These are phyloP conservation scores for Endocarpon pusillum DNA, from an alignment of 495 filamentous ascomycete genomes.

Conservation along the genomic window DNA sequence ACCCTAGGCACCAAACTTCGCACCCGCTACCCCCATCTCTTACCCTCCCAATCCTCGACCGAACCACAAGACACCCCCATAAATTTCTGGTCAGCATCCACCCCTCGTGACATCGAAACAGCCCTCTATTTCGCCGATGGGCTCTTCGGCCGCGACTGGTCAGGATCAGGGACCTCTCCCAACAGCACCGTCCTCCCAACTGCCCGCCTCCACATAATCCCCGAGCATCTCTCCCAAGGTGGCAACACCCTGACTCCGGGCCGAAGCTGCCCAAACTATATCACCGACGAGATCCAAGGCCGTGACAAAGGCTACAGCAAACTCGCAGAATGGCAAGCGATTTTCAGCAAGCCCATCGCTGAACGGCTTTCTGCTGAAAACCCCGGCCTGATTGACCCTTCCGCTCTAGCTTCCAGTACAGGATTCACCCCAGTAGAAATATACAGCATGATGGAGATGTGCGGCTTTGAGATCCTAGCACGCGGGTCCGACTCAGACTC, in stretches of 20 bases:
- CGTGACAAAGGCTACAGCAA: constrained; percentile 31
- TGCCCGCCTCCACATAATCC: constrained; percentile 32
- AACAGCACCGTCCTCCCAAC: too few relatives aligned
- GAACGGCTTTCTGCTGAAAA: constrained; percentile 29
- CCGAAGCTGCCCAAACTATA: constrained; percentile 36
- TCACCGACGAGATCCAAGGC: constrained; percentile 26
- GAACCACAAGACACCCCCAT: too few relatives aligned
- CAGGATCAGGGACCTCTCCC: constrained; percentile 11
- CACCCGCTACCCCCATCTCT: constrained; percentile 34
- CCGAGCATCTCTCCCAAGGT: constrained; percentile 29
- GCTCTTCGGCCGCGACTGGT: constrained; percentile 37
- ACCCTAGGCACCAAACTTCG: constrained; percentile 37
- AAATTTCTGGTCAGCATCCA: constrained; percentile 38
- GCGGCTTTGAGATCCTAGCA: constrained; percentile 39
- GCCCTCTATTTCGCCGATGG: constrained; percentile 38
- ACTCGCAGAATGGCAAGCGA: constrained; percentile 28
- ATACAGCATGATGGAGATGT: constrained; percentile 46
- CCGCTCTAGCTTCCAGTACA: too few relatives aligned
- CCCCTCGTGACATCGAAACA: constrained; percentile 38
- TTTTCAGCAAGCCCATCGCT: constrained; percentile 30
- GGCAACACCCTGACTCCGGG: constrained; percentile 42
- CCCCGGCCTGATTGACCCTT: constrained; percentile 14
- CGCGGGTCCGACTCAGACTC: too few relatives aligned
- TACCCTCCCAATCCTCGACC: constrained; percentile 8
- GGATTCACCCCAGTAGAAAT: constrained; percentile 29